Percentiles rank a stretch among this genome's conserved stretches.
These are phyloP conservation scores for Chrysoporthe puriensis DNA, from an alignment of 2,329 filamentous ascomycete species.

Conservation along the genomic window DNA sequence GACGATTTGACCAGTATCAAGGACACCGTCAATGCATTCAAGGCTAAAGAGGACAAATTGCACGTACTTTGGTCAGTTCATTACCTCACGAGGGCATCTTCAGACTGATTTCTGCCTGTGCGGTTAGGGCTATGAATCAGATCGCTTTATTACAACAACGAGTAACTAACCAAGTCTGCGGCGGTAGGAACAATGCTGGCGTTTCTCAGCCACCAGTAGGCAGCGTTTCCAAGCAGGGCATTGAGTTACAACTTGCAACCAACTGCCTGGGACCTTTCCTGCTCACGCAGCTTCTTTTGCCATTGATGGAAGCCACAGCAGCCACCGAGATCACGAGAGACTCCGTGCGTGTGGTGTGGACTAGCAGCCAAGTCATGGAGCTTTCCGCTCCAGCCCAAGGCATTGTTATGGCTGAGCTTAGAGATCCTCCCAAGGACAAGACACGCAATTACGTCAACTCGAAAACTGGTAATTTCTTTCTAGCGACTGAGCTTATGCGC, in stretches of 20 bases:
- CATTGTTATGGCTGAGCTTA: constrained; percentile 30
- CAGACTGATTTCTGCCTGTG: no score
- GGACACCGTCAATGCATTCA: constrained; percentile 30
- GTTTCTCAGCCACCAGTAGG: constrained; percentile 29
- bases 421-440: constrained; percentile 26
- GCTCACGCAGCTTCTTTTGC: constrained; percentile 10
- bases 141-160: background rate
- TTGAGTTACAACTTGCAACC: constrained; percentile 15
- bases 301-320: constrained; percentile 8
- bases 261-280: constrained; percentile 19
- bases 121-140: no score
- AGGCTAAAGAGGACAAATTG: constrained; percentile 34
- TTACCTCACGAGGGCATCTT: no score
- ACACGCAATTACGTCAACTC: constrained; percentile 30
- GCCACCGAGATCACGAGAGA: background rate
- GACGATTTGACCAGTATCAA: constrained; percentile 34
- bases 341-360: constrained; percentile 31
- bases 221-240: constrained; percentile 11
- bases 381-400: constrained; percentile 29
- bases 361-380: constrained; percentile 30
- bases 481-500: constrained; percentile 30
- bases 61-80: constrained; percentile 37
- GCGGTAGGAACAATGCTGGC: constrained; percentile 43
- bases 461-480: constrained; percentile 32
- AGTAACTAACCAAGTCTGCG: background rate